These are phyloP conservation scores for Neurospora discreta DNA, from an alignment of 495 filamentous ascomycete species.

Conservation along the genomic window DNA sequence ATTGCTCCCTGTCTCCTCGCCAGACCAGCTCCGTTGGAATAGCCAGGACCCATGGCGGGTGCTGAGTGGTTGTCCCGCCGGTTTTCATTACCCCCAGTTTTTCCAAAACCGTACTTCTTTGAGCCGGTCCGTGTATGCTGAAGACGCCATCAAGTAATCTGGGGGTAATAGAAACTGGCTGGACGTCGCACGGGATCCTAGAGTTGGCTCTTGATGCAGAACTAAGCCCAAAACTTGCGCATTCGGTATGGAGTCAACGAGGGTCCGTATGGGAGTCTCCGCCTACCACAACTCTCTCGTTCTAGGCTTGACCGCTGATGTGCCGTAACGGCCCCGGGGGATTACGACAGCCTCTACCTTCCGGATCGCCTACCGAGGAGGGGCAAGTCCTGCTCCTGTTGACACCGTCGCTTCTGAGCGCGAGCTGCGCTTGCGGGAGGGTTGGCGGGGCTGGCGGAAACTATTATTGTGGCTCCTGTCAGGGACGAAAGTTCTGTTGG, in stretches of 20 bases:
- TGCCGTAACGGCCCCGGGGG: slow-evolving; percentile 5
- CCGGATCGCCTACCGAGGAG: neutral
- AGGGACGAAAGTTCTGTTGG: slow-evolving; percentile 19
- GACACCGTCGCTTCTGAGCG: neutral
- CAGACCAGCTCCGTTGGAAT: slow-evolving; percentile 5
- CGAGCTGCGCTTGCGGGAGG: slow-evolving; percentile 4
- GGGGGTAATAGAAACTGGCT: slow-evolving; percentile 28
- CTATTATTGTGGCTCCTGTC: neutral
- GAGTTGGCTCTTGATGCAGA: neutral
- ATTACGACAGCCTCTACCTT: neutral
- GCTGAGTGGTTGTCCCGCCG: slow-evolving; percentile 10
- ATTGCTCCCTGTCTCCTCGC: neutral
- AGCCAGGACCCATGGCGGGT: neutral
- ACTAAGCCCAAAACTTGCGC: neutral
- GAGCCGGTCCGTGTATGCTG: slow-evolving; percentile 8
- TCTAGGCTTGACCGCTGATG: slow-evolving; percentile 13
- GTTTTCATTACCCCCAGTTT: slow-evolving; percentile 18
- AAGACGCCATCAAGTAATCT: slow-evolving; percentile 25
- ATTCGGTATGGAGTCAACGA: neutral
- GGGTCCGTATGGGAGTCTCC: neutral
- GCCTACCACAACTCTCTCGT: neutral
- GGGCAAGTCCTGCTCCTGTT: neutral
- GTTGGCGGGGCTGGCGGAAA: slow-evolving; percentile 2
- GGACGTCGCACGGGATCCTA: slow-evolving; percentile 13
- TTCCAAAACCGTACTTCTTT: slow-evolving; percentile 1